Conservation (phyloP, 1,284 basidiomycete species). For the Ceratobasidium sp. region DNA sequence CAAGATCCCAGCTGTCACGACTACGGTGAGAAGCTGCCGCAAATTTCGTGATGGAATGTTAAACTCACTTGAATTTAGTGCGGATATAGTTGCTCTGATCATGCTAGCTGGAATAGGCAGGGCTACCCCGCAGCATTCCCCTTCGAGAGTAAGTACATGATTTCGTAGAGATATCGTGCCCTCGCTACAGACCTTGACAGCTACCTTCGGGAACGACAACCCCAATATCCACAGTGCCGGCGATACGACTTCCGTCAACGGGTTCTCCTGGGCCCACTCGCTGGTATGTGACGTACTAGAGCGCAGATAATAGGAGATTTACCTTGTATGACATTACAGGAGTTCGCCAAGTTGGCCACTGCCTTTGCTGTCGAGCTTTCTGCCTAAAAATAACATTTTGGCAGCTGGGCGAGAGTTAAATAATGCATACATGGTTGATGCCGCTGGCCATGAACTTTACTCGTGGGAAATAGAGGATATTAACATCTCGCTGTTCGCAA, state of each 20-base stretch:
- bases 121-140: slow-evolving; percentile 59
- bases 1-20: slow-evolving; percentile 31
- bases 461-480: no score
- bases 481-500: no score
- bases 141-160: slow-evolving; percentile 52
- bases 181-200: slow-evolving; percentile 52
- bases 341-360: slow-evolving; percentile 63
- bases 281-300: slow-evolving; percentile 41
- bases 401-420: no score
- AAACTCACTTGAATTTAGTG: slow-evolving; percentile 1
- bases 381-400: no score
- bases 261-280: slow-evolving; percentile 62
- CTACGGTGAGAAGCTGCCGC: slow-evolving; percentile 2
- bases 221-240: slow-evolving; percentile 60
- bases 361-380: slow-evolving; percentile 62
- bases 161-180: background rate
- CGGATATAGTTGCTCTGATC: slow-evolving; percentile 45
- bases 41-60: background rate
- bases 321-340: slow-evolving; percentile 43
- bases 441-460: no score
- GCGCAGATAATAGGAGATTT: background rate
- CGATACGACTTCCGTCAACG: slow-evolving; percentile 63
- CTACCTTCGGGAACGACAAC: slow-evolving; percentile 30
- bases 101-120: slow-evolving; percentile 56
- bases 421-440: no score